Conservation (phyloP, 2,329 filamentous ascomycete species). For the Phoma sp. region DNA sequence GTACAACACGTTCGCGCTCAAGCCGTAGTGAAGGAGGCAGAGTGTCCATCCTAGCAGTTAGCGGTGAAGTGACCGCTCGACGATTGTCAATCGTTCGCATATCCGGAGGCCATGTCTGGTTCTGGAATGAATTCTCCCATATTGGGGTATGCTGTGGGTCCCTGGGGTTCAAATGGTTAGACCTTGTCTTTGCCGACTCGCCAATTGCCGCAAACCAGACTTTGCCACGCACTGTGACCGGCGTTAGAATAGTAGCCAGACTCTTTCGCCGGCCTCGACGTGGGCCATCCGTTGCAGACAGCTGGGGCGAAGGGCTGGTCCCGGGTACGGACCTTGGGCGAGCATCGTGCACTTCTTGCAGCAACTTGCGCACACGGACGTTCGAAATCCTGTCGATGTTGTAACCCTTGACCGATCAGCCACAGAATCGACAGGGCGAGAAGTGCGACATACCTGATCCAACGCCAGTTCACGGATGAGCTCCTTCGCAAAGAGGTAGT, state of each 20-base stretch:
- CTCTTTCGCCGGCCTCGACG: neutral
- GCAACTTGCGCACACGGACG: constrained; percentile 19
- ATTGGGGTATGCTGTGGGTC: neutral
- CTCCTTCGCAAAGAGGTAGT: constrained; percentile 32
- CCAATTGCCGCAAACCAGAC: neutral
- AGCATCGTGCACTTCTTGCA: constrained; percentile 12
- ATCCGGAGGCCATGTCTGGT: neutral
- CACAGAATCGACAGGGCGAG: neutral
- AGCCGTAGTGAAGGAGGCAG: constrained; percentile 4
- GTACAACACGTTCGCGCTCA: constrained; percentile 2
- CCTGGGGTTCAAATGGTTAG: constrained; percentile 3
- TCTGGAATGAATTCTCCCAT: neutral
- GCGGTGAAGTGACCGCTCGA: neutral
- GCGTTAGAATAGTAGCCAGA: neutral
- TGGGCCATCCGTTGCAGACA: neutral
- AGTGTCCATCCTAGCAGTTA: constrained; percentile 5
- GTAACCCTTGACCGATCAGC: constrained; percentile 22
- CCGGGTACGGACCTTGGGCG: constrained; percentile 17
- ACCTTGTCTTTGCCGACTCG: neutral
- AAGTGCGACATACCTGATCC: constrained; percentile 27
- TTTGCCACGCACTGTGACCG: neutral
- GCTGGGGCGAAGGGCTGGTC: neutral
- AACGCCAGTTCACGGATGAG: constrained; percentile 37
- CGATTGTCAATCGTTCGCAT: neutral
- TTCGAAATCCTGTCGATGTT: constrained; percentile 26